phyloP scores from a whole-genome alignment of 2,329 filamentous ascomycete species.

The Colletotrichum euphorbiae region DNA sequence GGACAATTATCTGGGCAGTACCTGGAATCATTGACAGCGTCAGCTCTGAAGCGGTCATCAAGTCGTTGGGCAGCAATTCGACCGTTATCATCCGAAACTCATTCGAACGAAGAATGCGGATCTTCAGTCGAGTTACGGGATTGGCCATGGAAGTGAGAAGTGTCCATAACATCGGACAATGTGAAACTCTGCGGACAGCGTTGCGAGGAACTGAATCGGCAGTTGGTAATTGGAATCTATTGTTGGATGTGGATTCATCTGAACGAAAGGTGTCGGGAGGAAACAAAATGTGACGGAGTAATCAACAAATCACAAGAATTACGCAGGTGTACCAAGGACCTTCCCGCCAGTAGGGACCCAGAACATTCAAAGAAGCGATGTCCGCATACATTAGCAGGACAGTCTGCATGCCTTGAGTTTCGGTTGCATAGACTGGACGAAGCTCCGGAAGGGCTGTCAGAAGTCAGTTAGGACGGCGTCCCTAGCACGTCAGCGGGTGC shows the following conservation, averaged over 20 bases:
- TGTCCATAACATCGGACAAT: slow-evolving; percentile 25
- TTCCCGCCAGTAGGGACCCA: slow-evolving; percentile 27
- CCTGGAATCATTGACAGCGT: no score
- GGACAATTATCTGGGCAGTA: no score
- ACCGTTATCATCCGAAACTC: not conserved
- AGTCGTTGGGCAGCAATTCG: not conserved
- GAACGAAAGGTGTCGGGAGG: not conserved
- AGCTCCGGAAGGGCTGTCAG: slow-evolving; percentile 18
- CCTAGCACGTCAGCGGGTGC: slow-evolving; percentile 21
- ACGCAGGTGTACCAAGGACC: slow-evolving; percentile 5
- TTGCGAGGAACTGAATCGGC: slow-evolving; percentile 8
- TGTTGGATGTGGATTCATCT: slow-evolving; percentile 1
- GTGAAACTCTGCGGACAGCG: slow-evolving; percentile 4
- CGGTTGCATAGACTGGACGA: slow-evolving; percentile 1
- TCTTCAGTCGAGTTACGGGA: no score
- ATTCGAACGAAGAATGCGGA: no score
- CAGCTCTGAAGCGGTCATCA: no score
- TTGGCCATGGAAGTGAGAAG: slow-evolving; percentile 25
- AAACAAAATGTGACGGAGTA: not conserved
- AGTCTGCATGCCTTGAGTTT: slow-evolving; percentile 18
- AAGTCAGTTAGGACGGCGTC: slow-evolving; percentile 15
- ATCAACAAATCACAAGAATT: not conserved
- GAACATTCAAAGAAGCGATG: slow-evolving; percentile 10
- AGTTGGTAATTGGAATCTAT: slow-evolving; percentile 3
- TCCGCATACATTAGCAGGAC: slow-evolving; percentile 1